These are phyloP conservation scores for Eleusine indica DNA, from an alignment of 176 grass and related monocot species.

Conservation along the genomic window DNA sequence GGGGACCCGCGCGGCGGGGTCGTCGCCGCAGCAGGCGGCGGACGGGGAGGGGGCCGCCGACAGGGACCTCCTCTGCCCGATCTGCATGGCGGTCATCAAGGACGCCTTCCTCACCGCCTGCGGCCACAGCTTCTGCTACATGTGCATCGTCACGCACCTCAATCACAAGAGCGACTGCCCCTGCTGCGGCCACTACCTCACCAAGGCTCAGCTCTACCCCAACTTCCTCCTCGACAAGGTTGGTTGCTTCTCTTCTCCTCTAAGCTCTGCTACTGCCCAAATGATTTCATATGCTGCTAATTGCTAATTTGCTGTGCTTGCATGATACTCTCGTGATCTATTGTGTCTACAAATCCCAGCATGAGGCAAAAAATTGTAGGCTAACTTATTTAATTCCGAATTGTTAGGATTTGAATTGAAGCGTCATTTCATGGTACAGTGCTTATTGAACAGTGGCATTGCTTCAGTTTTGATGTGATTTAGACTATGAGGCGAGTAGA, in stretches of 20 bases:
- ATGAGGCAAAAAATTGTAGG: not conserved
- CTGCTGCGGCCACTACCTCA: conserved; percentile 84
- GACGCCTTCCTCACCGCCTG: conserved; percentile 95
- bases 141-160: conserved; percentile 98
- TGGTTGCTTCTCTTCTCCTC: not conserved
- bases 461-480: not conserved
- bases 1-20: conserved; percentile 21
- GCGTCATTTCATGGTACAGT: not conserved
- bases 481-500: not conserved
- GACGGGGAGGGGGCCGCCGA: conserved; percentile 36
- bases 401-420: not conserved
- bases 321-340: not conserved
- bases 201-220: conserved; percentile 92
- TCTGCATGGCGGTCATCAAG: conserved; percentile 99
- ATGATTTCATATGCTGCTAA: not conserved
- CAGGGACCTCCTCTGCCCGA: conserved; percentile 92
- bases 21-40: not conserved
- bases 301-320: not conserved
- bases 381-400: not conserved
- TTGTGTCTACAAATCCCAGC: not conserved
- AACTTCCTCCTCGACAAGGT: conserved; percentile 99
- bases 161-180: conserved; percentile 91
- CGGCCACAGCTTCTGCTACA: conserved; percentile 98
- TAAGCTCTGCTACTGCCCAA: not conserved
- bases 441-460: not conserved